phyloP scores from a whole-genome alignment of 2,329 filamentous ascomycete genomes.

The Calcarisporium arbuscula region DNA sequence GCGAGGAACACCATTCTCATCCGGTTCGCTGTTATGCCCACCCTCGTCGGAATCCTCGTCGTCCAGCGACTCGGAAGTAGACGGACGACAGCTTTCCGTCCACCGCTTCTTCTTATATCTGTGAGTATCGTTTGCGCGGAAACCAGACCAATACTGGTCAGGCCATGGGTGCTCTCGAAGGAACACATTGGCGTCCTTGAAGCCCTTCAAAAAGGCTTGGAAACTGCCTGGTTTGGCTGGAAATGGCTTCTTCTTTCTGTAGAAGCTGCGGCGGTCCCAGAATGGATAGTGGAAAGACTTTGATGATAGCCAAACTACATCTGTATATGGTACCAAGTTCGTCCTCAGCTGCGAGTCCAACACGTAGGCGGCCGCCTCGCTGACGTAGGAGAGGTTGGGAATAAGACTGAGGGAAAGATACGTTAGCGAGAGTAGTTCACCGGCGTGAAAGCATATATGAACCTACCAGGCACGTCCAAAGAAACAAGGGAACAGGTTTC shows the following conservation, averaged over 20 bases:
- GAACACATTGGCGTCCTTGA: conserved; percentile 94
- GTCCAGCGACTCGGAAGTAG: conserved; percentile 41
- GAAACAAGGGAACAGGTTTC: conserved; percentile 94
- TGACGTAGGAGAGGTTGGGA: conserved; percentile 95
- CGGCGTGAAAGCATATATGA: background rate
- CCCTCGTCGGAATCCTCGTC: conserved; percentile 40
- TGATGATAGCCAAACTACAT: conserved; percentile 87
- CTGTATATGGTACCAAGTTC: conserved; percentile 91
- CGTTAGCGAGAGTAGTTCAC: background rate
- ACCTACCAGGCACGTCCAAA: conserved; percentile 82
- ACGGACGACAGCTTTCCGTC: conserved; percentile 75
- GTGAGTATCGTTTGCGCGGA: conserved; percentile 61
- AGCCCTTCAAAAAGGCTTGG: conserved; percentile 94
- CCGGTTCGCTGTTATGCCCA: conserved; percentile 42
- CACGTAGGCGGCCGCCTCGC: conserved; percentile 93
- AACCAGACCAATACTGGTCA: conserved; percentile 71
- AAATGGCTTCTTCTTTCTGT: conserved; percentile 78
- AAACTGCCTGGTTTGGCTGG: conserved; percentile 93
- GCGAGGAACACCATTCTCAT: conserved; percentile 32
- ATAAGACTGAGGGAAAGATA: conserved; percentile 55
- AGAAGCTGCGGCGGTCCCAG: conserved; percentile 86
- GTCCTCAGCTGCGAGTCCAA: conserved; percentile 86
- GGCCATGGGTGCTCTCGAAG: conserved; percentile 95
- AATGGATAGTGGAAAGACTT: conserved; percentile 98
- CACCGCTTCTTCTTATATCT: conserved; percentile 65